Evolutionary conservation across 2,329 filamentous ascomycete genomes (phyloP).

Genomic region (Neonectria magnoliae): DNA sequence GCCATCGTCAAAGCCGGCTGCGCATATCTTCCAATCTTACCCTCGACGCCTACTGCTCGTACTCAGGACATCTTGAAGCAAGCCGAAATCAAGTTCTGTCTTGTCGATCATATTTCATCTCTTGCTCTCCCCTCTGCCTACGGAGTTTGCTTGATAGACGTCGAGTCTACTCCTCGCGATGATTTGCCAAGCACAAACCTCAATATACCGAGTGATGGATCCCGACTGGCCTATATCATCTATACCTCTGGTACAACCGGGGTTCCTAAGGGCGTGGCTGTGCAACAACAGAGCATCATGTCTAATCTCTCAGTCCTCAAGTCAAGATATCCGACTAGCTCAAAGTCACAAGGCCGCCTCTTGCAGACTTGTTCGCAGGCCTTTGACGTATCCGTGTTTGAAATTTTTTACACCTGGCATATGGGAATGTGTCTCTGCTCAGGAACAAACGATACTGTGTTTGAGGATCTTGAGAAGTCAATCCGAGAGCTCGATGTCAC

Average conservation of each 20-base stretch:
- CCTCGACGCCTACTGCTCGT: constrained; percentile 72
- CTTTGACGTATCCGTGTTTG: constrained; percentile 90
- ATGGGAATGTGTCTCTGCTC: constrained; percentile 82
- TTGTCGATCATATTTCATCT: constrained; percentile 50
- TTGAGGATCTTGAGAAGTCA: constrained; percentile 74
- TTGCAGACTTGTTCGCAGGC: constrained; percentile 86
- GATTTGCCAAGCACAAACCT: constrained; percentile 51
- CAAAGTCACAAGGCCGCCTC: constrained; percentile 61
- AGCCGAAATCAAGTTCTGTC: constrained; percentile 59
- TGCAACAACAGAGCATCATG: constrained; percentile 79
- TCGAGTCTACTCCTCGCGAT: constrained; percentile 44
- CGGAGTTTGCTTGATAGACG: constrained; percentile 44
- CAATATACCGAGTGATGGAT: constrained; percentile 50
- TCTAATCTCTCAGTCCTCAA: constrained; percentile 78
- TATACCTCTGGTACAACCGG: constrained; percentile 89
- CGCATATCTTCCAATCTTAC: constrained; percentile 82
- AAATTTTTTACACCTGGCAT: constrained; percentile 87
- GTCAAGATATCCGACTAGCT: constrained; percentile 69
- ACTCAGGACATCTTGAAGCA: constrained; percentile 70
- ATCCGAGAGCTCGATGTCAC: constrained; percentile 74
- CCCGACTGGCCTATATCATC: constrained; percentile 76
- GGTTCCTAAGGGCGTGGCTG: constrained; percentile 79
- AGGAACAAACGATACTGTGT: constrained; percentile 77
- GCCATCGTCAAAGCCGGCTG: constrained; percentile 79
- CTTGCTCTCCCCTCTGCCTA: constrained; percentile 24